phyloP scores from a whole-genome alignment of 2,329 filamentous ascomycete species.

The Trichoderma koningiopsis region DNA sequence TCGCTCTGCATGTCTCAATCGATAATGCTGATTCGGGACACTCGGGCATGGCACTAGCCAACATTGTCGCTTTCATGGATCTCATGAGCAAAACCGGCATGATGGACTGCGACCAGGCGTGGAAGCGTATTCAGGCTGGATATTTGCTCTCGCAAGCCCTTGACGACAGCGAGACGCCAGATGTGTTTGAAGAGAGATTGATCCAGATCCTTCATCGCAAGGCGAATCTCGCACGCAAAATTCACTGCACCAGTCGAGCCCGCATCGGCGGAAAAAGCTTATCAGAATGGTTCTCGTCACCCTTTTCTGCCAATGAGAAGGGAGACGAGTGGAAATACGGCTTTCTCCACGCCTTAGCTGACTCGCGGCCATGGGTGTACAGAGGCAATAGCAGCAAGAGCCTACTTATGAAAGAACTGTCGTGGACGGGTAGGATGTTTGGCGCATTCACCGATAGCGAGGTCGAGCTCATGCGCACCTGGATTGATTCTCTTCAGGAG shows the following conservation, averaged over 20 bases:
- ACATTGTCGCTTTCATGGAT: constrained; percentile 44
- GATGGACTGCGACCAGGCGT: constrained; percentile 17
- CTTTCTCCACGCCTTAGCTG: constrained; percentile 22
- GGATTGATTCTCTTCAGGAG: constrained; percentile 26
- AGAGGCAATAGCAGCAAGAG: constrained; percentile 45
- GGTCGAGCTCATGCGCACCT: constrained; percentile 24
- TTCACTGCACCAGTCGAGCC: constrained; percentile 23
- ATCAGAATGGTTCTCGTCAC: constrained; percentile 15
- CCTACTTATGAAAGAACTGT: constrained; percentile 45
- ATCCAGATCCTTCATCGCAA: constrained; percentile 24
- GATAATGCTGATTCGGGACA: constrained; percentile 54
- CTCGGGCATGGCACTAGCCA: constrained; percentile 48
- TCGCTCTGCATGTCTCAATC: constrained; percentile 53
- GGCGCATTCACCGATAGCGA: constrained; percentile 51
- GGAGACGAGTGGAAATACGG: constrained; percentile 17
- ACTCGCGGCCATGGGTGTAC: constrained; percentile 41
- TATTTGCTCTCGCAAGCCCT: constrained; percentile 27
- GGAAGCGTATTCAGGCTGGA: constrained; percentile 27
- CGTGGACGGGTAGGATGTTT: constrained; percentile 53
- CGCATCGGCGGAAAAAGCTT: constrained; percentile 23
- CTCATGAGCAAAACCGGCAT: constrained; percentile 29
- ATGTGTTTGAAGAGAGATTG: background rate
- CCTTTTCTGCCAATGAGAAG: background rate
- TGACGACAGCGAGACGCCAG: background rate
- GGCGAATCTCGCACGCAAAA: constrained; percentile 9